A percentile compares a stretch with the other conserved stretches of the same genome.
Evolutionary conservation across 2,329 filamentous ascomycete species (phyloP).

Genomic region (Colletotrichum sp.): DNA sequence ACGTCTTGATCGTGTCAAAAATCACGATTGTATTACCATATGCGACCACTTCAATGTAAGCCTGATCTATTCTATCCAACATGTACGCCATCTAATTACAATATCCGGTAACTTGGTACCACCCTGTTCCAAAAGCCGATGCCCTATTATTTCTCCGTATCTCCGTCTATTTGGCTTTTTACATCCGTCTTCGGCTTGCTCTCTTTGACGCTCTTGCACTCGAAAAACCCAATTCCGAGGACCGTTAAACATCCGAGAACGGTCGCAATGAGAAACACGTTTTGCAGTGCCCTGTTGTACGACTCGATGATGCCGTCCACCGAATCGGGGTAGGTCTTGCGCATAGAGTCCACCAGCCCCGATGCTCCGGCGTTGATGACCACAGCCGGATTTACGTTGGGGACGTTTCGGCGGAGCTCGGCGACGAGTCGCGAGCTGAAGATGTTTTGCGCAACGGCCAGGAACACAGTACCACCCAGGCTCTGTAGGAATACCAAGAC

Average conservation of each 20-base stretch:
- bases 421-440: slow-evolving; percentile 2
- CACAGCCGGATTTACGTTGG: not conserved
- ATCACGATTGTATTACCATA: not conserved
- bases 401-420: slow-evolving; percentile 5
- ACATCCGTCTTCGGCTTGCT: not conserved
- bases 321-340: not conserved
- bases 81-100: not conserved
- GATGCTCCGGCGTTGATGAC: slow-evolving; percentile 11
- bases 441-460: slow-evolving; percentile 11
- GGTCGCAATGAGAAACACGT: slow-evolving; percentile 54
- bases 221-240: slow-evolving; percentile 2
- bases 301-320: slow-evolving; percentile 47
- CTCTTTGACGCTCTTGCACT: slow-evolving; percentile 18
- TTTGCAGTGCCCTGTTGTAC: slow-evolving; percentile 52
- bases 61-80: not conserved
- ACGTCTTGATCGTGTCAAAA: not conserved
- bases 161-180: not conserved
- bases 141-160: not conserved
- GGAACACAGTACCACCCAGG: slow-evolving; percentile 3
- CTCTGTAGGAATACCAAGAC: slow-evolving; percentile 7
- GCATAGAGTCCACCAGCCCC: not conserved
- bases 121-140: not conserved
- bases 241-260: not conserved
- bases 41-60: not conserved
- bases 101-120: not conserved